Base-by-base conservation (phyloP, 352 stramenopile genomes). In the Pythium brassicae region DNA sequence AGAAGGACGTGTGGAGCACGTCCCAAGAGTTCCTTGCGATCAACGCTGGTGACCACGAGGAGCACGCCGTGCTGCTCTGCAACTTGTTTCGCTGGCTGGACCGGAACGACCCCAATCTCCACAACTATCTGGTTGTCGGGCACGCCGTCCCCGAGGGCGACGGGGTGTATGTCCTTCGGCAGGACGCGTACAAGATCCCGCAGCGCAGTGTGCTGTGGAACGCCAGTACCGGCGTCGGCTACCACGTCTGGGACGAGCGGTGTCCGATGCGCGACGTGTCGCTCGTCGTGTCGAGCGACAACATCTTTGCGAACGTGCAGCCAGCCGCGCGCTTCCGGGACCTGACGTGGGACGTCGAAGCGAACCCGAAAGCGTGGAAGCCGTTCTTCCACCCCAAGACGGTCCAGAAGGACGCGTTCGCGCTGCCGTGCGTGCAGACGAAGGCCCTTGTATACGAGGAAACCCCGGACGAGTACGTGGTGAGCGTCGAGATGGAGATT, bases 51-150 rank as follows among this genome's bases (percentile, higher is more conserved):
- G 89, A 97, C 59, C 74, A 77, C 49, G 80, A 97, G 51, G 95
- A 98, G 54, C 94, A 98, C 61, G 90, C 92, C 2, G 73, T 98
- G 52, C 60, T 98, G 50, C 68, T 98, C 22, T 88, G 83, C 47
- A 98, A 97, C 49, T 97, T 82, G 40, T 88, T 97, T 50, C 66
- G 83, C 27, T 96, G 89, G 72, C 69, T 97, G n/a, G 83, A 96
- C 42, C 74, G 69, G 25, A 63, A 70, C 25, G 61, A 72, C 12
- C 29, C 55, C 17, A 68, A 65, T 50, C 27, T 53, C 6, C 65
- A 68, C 35, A 76, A 67, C 27, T 98, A 95, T 52, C 71, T 98
- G n/a, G 83, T 96, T 32, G 47, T 97, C n/a, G 92, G 92, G 12
- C 65, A 65, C 40, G 79, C 73, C 0, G 70, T 97, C 37, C 86